Conservation (phyloP, 495 filamentous ascomycete genomes). For the Mytilinidion resinicola region DNA sequence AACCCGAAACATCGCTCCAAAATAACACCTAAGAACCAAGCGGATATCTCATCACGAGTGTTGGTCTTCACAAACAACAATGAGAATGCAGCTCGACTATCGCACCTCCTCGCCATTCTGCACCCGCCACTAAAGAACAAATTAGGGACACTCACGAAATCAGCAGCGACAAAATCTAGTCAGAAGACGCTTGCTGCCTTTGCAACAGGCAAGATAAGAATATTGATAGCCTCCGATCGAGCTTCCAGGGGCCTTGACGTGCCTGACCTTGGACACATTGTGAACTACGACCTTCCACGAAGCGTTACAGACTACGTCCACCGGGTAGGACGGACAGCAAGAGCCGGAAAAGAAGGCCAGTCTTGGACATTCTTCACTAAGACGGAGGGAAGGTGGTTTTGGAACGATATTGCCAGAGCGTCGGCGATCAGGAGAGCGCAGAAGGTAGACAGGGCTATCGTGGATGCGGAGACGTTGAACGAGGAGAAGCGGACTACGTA, state of each 20-base stretch:
- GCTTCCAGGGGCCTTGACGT: slow-evolving; percentile 91
- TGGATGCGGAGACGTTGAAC: slow-evolving; percentile 7
- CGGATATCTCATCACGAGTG: slow-evolving; percentile 33
- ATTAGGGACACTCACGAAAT: slow-evolving; percentile 68
- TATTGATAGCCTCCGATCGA: slow-evolving; percentile 86
- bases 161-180: slow-evolving; percentile 57
- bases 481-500: slow-evolving; percentile 19
- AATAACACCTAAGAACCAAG: background rate
- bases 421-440: slow-evolving; percentile 9
- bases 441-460: slow-evolving; percentile 16
- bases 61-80: slow-evolving; percentile 88
- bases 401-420: slow-evolving; percentile 60
- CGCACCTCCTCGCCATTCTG: slow-evolving; percentile 66
- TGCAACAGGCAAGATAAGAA: slow-evolving; percentile 53
- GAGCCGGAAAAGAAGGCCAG: slow-evolving; percentile 67
- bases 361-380: slow-evolving; percentile 79
- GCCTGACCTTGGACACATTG: slow-evolving; percentile 66
- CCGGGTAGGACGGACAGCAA: slow-evolving; percentile 83
- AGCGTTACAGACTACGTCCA: slow-evolving; percentile 81
- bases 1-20: background rate
- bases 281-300: slow-evolving; percentile 90
- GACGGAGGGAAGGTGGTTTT: slow-evolving; percentile 80
- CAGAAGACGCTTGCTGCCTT: slow-evolving; percentile 61
- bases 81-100: slow-evolving; percentile 72
- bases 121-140: slow-evolving; percentile 49